Evolutionary conservation across 2,329 filamentous ascomycete species (phyloP), one percentile per base, ranked within the genome.

Genomic region (Colletotrichum lupini): DNA sequence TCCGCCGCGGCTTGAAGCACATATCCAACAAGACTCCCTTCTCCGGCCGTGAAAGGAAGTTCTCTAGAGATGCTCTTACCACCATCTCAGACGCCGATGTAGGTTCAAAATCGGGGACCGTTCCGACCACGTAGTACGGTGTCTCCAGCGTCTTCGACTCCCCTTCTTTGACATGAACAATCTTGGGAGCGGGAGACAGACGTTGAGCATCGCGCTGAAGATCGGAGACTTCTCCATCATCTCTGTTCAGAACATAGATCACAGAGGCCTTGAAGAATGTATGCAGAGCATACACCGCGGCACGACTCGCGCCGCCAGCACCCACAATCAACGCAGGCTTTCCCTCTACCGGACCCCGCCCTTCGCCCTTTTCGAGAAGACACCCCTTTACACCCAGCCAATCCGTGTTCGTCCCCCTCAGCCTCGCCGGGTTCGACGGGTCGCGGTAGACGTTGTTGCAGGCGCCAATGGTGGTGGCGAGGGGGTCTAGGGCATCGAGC

Each of bases 361-460:
- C 42, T 35, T 75, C 70, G 59, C 74, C 74, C 35, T 73, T 68
- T 30, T 35, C 57, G 58, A 78, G 69, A 14, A 85, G 74, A 68
- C 81, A 85, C 5, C 78, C 81, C 52, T 79, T 79, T 65, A 86
- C 81, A 2, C 85, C 83, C 1, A 80, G 74, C 83, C 84, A 85
- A 72, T 86, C 84, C 1, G 84, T 86, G 72, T 86, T 86, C 7
- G 81, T 82, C 2, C 83, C 84, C 8, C 77, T 74, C 0, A 85
- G 75, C 11, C 69, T 75, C 4, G 77, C 75, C 6, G 67, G 37
- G 26, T 79, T 72, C 1, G 62, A 35, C 9, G 77, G 77, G 6
- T 76, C 59, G 30, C 75, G 73, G 73, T 82, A 82, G 19, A 82
- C 77, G 60, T 81, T 81, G 68, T 83, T 83, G 76, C 81, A 82